Evolutionary conservation across 306 rosid genomes (phyloP).

Genomic region (Dryas alaskensis): DNA sequence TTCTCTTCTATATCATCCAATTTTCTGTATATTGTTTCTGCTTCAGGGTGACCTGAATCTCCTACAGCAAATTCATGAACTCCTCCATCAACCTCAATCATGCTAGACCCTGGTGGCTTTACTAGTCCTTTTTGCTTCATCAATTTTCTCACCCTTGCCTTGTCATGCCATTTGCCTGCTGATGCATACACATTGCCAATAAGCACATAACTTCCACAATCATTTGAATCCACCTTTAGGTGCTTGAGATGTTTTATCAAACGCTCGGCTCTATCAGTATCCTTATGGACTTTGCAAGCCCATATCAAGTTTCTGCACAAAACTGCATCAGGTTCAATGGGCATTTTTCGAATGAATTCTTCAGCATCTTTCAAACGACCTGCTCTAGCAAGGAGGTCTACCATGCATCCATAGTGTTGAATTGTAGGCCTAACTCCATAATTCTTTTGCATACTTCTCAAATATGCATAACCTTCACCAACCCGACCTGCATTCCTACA

Average conservation of each 20-base stretch:
- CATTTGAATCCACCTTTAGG: conserved; percentile 29
- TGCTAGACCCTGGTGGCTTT: conserved; percentile 57
- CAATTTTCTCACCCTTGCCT: conserved; percentile 49
- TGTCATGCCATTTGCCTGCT: conserved; percentile 44
- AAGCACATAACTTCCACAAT: conserved; percentile 54
- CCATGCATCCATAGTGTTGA: conserved; percentile 55
- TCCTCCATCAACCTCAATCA: conserved; percentile 48
- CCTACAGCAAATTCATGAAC: conserved; percentile 57
- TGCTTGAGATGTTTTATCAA: conserved; percentile 42
- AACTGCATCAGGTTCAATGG: conserved; percentile 45
- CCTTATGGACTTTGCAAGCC: conserved; percentile 45
- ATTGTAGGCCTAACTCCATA: conserved; percentile 43
- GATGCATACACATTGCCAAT: conserved; percentile 55
- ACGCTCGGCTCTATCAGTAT: conserved; percentile 35
- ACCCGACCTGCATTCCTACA: conserved; percentile 47
- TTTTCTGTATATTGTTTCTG: conserved; percentile 39
- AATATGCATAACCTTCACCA: conserved; percentile 32
- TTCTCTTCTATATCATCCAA: conserved; percentile 33
- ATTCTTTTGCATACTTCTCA: conserved; percentile 25
- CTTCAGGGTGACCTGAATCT: conserved; percentile 40
- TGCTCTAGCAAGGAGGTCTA: conserved; percentile 54
- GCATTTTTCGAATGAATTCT: conserved; percentile 41
- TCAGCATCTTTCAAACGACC: conserved; percentile 54
- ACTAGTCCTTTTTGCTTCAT: conserved; percentile 45
- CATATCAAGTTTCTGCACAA: conserved; percentile 58